phyloP scores from a whole-genome alignment of 169 alveolate species.

The Plasmodium chabaudi region DNA sequence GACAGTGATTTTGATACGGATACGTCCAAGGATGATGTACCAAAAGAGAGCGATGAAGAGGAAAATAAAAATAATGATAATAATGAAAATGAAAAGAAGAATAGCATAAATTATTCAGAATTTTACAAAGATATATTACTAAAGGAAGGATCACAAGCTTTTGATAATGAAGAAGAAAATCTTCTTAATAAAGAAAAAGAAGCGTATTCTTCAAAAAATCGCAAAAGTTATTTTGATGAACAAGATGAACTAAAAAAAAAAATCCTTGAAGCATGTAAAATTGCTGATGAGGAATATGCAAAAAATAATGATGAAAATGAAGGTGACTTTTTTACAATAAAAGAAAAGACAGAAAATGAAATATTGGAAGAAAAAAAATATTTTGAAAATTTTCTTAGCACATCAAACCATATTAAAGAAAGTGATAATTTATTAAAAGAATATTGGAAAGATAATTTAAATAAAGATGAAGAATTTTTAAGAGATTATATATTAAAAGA shows the following conservation, averaged over 20 bases:
- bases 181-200: constrained; percentile 39
- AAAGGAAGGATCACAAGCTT: constrained; percentile 83
- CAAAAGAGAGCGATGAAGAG: not conserved
- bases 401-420: constrained; percentile 35
- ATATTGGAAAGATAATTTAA: constrained; percentile 78
- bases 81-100: constrained; percentile 9
- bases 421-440: constrained; percentile 64
- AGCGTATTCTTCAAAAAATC: constrained; percentile 1
- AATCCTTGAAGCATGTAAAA: constrained; percentile 79
- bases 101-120: constrained; percentile 77
- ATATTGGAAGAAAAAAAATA: constrained; percentile 37
- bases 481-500: constrained; percentile 85
- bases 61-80: not conserved
- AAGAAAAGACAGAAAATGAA: constrained; percentile 73
- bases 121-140: constrained; percentile 80
- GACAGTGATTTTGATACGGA: constrained; percentile 75
- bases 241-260: constrained; percentile 82
- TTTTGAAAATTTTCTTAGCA: constrained; percentile 57
- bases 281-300: constrained; percentile 53
- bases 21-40: constrained; percentile 9
- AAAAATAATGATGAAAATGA: constrained; percentile 71
- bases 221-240: constrained; percentile 76
- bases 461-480: constrained; percentile 84
- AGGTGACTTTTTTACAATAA: constrained; percentile 72
- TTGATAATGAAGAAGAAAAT: constrained; percentile 78